Evolutionary conservation across 1,284 basidiomycete species (phyloP).

Genomic region (Amylostereum areolatum): DNA sequence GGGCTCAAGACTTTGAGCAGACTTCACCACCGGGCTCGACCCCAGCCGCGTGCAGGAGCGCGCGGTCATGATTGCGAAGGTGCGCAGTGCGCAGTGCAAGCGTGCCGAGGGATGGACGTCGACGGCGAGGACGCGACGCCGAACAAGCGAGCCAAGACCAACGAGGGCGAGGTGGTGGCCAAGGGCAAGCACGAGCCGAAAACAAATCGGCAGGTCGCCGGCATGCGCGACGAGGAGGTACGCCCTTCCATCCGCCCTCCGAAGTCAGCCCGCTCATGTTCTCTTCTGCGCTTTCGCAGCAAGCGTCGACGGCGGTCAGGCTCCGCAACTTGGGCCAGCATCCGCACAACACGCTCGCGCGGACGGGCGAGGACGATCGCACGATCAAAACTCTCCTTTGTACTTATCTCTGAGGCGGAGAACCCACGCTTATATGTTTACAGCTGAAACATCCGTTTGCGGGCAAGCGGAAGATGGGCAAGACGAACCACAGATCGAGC

Average conservation of each 20-base stretch:
- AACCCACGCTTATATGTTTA: conserved; percentile 11
- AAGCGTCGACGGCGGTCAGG: conserved; percentile 74
- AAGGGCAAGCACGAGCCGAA: conserved; percentile 53
- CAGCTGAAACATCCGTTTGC: conserved; percentile 83
- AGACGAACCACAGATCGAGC: conserved; percentile 72
- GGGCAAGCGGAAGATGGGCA: conserved; percentile 86
- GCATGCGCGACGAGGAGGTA: too few species aligned
- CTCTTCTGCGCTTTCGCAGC: conserved; percentile 32
- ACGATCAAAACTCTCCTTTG: conserved; percentile 46
- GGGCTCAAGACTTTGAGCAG: conserved; percentile 82
- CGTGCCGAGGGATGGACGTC: conserved; percentile 52
- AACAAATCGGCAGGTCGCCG: conserved; percentile 69
- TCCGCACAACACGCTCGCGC: conserved; percentile 79
- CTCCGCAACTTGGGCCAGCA: conserved; percentile 83
- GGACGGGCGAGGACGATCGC: conserved; percentile 87
- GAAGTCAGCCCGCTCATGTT: too few species aligned
- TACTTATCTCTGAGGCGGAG: not conserved
- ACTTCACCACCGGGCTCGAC: conserved; percentile 84
- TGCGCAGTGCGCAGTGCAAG: conserved; percentile 65
- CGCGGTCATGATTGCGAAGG: conserved; percentile 79
- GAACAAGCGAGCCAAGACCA: conserved; percentile 56
- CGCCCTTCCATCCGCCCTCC: too few species aligned
- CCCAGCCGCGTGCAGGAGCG: conserved; percentile 85
- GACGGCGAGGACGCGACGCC: conserved; percentile 46
- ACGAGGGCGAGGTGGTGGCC: conserved; percentile 49